A percentile compares a stretch with the other conserved stretches of the same genome.
Evolutionary conservation across 176 grass and related monocot genomes (phyloP).

Genomic region (Cenchrus fungigraminus): DNA sequence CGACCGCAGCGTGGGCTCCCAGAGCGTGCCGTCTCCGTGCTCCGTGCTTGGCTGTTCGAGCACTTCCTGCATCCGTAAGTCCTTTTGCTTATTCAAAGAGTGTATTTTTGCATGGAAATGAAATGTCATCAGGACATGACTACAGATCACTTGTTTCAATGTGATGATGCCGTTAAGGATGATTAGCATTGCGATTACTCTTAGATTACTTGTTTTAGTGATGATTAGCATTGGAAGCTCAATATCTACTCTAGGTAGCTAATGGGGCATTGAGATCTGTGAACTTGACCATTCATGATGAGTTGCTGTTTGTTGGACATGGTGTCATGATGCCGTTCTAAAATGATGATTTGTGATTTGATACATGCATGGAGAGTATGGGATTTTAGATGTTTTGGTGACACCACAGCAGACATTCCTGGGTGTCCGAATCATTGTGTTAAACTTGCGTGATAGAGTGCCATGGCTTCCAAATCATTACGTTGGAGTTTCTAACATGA

Average conservation of each 20-base stretch:
- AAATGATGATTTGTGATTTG: conserved; percentile 21
- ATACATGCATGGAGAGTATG: conserved; percentile 28
- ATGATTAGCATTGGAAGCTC: not conserved
- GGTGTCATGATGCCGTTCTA: conserved; percentile 9
- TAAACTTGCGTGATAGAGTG: conserved; percentile 32
- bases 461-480: conserved; percentile 39
- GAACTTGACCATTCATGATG: conserved; percentile 29
- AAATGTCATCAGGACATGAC: not conserved
- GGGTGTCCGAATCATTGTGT: conserved; percentile 44
- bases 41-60: conserved; percentile 92
- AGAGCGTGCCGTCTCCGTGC: conserved; percentile 80
- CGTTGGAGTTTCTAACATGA: conserved; percentile 14
- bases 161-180: not conserved
- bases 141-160: not conserved
- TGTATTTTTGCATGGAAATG: not conserved
- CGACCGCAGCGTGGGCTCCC: conserved; percentile 92
- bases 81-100: not conserved
- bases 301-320: conserved; percentile 18
- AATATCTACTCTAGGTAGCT: not conserved
- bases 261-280: not conserved
- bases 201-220: not conserved
- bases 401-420: conserved; percentile 22
- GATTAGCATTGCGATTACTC: not conserved
- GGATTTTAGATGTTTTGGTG: conserved; percentile 21
- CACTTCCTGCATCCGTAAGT: conserved; percentile 99